Base-by-base conservation (phyloP, 768 basidiomycete species). In the Lentinula boryana region DNA sequence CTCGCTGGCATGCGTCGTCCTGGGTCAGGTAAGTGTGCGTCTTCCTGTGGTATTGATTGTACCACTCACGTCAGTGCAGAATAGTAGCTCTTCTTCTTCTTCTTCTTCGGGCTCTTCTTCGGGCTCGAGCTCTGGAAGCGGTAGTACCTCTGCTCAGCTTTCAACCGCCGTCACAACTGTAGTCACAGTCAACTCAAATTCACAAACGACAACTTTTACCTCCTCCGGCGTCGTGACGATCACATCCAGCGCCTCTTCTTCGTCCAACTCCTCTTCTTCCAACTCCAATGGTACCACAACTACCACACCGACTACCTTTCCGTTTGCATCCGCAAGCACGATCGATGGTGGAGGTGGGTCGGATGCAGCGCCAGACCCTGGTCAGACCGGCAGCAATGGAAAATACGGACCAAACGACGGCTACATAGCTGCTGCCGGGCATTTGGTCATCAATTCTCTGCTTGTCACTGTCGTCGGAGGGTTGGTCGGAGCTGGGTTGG, bases 151-250 rank as follows among this genome's bases (percentile, higher is more conserved):
- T 57, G 50, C 58, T 62, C 63, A 53, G 64, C 67, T 50, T 31
- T 77, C 75, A 51, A 78, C 79, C 16, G 73, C 73, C 9, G 40
- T 80, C 49, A 66, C 77, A 41, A 75, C 76, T 16, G 68, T 67
- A 35, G 64, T 75, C 27, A 75, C 71, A 6, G 58, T 78, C 10
- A 78, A 68, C 63, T 66, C 80, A 60, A 69, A 81, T 67, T 76
- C 77, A 50, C 72, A 73, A 63, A 58, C 67, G 18, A 78, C 72
- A 58, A 80, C 81, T 36, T 65, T 72, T 60, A 75, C 78, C 1
- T 65, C 71, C 31, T 71, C 83, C 23, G 64, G 75, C 41, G 73
- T 83, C 60, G 67, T 83, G 64, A 80, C 85, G 15, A 72, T 81
- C 41, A 80, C 82, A 16, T 9, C 33, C n/a, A 70, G 70, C 23